These are phyloP conservation scores for Aspergillus fijiensis DNA, from an alignment of 2,329 filamentous ascomycete species.

Conservation along the genomic window DNA sequence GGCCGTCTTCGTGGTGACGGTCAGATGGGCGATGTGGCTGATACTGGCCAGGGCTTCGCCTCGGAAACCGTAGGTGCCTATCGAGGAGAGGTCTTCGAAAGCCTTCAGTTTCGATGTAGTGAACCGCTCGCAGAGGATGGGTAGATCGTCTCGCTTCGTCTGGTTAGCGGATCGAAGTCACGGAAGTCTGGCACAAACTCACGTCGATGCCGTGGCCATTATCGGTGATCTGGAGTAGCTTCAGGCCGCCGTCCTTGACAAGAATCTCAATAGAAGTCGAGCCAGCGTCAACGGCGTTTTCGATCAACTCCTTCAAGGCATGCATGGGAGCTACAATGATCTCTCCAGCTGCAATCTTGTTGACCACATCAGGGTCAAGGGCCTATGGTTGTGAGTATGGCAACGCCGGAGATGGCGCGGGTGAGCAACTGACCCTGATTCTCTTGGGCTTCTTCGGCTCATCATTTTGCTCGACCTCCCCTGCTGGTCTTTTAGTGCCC, in stretches of 20 bases:
- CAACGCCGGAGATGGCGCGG: not conserved
- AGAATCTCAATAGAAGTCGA: slow-evolving; percentile 86
- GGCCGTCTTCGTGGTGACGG: slow-evolving; percentile 89
- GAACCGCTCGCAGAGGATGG: slow-evolving; percentile 91
- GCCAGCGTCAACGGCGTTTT: slow-evolving; percentile 97
- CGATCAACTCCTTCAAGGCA: slow-evolving; percentile 92
- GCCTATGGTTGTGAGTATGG: slow-evolving; percentile 54
- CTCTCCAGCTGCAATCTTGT: slow-evolving; percentile 97
- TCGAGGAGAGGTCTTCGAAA: slow-evolving; percentile 87
- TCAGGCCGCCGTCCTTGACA: slow-evolving; percentile 92
- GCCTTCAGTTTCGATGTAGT: slow-evolving; percentile 93
- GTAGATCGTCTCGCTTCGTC: slow-evolving; percentile 77
- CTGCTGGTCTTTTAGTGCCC: slow-evolving; percentile 52
- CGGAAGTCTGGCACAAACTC: slow-evolving; percentile 30
- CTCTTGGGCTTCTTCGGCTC: slow-evolving; percentile 47
- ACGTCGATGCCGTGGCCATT: slow-evolving; percentile 96
- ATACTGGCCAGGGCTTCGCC: slow-evolving; percentile 96
- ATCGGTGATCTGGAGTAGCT: slow-evolving; percentile 93
- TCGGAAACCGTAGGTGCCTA: slow-evolving; percentile 95
- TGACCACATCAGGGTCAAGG: slow-evolving; percentile 87
- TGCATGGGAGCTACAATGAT: slow-evolving; percentile 98
- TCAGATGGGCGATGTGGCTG: slow-evolving; percentile 94
- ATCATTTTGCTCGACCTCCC: slow-evolving; percentile 37
- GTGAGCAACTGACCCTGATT: slow-evolving; percentile 39
- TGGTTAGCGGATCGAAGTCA: not conserved